phyloP scores from a whole-genome alignment of 2,329 filamentous ascomycete species.

The Metarhizium humberi region DNA sequence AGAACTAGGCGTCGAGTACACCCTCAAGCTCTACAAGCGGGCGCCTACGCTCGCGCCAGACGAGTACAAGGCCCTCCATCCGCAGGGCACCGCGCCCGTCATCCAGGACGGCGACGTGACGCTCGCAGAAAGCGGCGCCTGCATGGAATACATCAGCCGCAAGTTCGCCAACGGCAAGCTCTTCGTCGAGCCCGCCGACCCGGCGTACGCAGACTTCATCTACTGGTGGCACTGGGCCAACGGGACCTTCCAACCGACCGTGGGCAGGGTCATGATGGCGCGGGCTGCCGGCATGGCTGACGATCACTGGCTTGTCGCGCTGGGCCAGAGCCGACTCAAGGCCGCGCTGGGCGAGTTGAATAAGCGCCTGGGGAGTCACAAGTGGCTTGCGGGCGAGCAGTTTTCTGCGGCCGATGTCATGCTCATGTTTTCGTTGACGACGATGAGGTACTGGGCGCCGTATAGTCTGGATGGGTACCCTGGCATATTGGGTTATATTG shows the following conservation, averaged over 20 bases:
- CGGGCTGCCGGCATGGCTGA: conserved; percentile 1
- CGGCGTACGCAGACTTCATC: conserved; percentile 49
- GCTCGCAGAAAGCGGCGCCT: conserved; percentile 51
- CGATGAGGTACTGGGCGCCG: conserved; percentile 43
- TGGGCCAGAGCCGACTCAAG: conserved; percentile 23
- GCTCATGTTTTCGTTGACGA: conserved; percentile 51
- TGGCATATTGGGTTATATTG: conserved; percentile 35
- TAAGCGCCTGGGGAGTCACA: conserved; percentile 32
- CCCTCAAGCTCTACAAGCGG: conserved; percentile 14
- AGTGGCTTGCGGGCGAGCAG: conserved; percentile 50
- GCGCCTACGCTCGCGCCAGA: conserved; percentile 23
- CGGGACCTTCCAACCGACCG: conserved; percentile 29
- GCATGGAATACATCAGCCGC: conserved; percentile 51
- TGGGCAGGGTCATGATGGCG: conserved; percentile 29
- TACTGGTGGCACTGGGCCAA: conserved; percentile 56
- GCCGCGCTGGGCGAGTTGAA: conserved; percentile 41
- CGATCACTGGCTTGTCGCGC: conserved; percentile 18
- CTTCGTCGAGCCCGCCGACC: conserved; percentile 31
- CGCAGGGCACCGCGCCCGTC: conserved; percentile 47
- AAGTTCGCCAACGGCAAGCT: conserved; percentile 42
- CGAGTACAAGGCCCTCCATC: conserved; percentile 34
- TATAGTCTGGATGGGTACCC: conserved; percentile 30
- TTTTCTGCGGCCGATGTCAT: conserved; percentile 61
- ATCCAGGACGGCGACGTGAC: conserved; percentile 46
- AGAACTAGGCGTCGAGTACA: conserved; percentile 48